Percentiles rank a stretch among this genome's conserved stretches.
Evolutionary conservation across 179 eudicot genomes (phyloP).

Genomic region (Monotropa hypopitys): DNA sequence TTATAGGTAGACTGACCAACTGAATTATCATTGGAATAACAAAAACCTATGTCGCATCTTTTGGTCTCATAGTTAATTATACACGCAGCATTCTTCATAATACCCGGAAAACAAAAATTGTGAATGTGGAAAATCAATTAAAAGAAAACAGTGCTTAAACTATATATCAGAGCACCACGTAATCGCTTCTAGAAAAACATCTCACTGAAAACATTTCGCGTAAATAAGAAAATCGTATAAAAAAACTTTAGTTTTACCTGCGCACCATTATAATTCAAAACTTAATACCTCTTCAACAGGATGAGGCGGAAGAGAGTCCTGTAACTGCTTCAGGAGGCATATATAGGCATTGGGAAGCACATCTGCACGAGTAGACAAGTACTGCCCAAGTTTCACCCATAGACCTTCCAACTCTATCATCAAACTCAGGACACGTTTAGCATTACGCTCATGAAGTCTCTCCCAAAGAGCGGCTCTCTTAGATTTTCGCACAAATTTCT

Average conservation of each 20-base stretch:
- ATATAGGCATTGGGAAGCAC: constrained; percentile 90
- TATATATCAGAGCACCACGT: too few species aligned
- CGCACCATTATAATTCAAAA: background rate
- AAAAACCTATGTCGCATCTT: background rate
- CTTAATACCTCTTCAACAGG: constrained; percentile 53
- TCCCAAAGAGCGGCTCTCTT: constrained; percentile 68
- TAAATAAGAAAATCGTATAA: too few species aligned
- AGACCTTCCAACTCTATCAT: constrained; percentile 80
- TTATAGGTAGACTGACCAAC: background rate
- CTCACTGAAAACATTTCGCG: too few species aligned
- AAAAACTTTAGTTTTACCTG: too few species aligned
- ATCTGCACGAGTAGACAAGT: constrained; percentile 97
- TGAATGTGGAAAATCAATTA: background rate
- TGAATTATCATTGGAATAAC: background rate
- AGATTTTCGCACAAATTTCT: constrained; percentile 55
- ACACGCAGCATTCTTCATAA: background rate
- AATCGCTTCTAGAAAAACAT: too few species aligned
- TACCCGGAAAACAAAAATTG: background rate
- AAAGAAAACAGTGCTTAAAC: background rate
- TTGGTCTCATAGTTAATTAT: background rate
- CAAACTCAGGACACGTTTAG: constrained; percentile 57
- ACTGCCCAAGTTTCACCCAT: constrained; percentile 93
- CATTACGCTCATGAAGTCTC: constrained; percentile 89
- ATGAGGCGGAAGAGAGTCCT: constrained; percentile 97
- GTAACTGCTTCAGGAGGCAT: constrained; percentile 61